Evolutionary conservation across 495 filamentous ascomycete species (phyloP).

Genomic region (Bacidia rubella): DNA sequence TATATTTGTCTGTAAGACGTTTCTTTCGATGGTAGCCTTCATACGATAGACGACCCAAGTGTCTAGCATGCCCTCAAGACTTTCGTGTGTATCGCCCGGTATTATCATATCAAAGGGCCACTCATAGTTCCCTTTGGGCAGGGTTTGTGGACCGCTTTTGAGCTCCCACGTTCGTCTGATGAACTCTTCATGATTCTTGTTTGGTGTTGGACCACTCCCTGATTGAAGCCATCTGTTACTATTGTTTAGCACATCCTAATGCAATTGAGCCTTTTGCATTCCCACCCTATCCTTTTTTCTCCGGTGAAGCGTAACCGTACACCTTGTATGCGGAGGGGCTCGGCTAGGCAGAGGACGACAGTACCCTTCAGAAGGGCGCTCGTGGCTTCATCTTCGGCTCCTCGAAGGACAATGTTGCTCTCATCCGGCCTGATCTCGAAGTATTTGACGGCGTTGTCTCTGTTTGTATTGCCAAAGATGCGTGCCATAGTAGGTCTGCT

Average conservation of each 20-base stretch:
- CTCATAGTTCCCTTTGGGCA: conserved; percentile 74
- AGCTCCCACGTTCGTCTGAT: conserved; percentile 44
- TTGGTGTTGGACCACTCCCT: conserved; percentile 4
- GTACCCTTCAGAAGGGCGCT: conserved; percentile 62
- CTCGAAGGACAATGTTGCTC: conserved; percentile 67
- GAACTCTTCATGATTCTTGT: conserved; percentile 43
- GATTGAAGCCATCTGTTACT: conserved; percentile 30
- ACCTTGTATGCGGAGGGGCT: conserved; percentile 55
- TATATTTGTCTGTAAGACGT: conserved; percentile 68
- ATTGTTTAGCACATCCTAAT: background rate
- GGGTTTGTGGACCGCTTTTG: conserved; percentile 42
- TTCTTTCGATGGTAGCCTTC: conserved; percentile 72
- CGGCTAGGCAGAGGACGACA: conserved; percentile 59
- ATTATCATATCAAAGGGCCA: conserved; percentile 76
- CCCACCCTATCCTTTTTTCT: conserved; percentile 54
- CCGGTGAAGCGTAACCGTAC: conserved; percentile 61
- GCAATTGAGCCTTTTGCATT: conserved; percentile 7
- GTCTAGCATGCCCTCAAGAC: conserved; percentile 70
- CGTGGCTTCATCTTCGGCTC: conserved; percentile 58
- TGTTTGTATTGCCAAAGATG: conserved; percentile 35
- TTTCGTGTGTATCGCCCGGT: conserved; percentile 67
- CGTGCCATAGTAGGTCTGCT: conserved; percentile 29
- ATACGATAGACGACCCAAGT: conserved; percentile 76
- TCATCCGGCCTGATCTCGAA: conserved; percentile 57
- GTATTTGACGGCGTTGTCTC: conserved; percentile 36